These are phyloP conservation scores for Alectoria sarmentosa DNA, from an alignment of 495 filamentous ascomycete species.

Conservation along the genomic window DNA sequence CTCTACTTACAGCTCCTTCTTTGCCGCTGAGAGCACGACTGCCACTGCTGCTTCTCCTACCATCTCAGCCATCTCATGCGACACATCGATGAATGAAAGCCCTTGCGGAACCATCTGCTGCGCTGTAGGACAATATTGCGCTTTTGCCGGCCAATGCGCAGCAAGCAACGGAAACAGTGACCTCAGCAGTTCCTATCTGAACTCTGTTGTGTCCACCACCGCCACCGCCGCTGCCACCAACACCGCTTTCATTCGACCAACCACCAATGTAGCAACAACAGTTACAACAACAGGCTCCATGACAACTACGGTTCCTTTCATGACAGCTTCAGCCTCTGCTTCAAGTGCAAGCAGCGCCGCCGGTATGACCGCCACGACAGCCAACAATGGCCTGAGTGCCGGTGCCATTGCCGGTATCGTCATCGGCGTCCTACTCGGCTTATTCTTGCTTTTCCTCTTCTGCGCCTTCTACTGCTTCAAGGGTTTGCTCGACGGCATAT, in stretches of 20 bases:
- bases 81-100: slow-evolving; percentile 50
- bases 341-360: slow-evolving; percentile 40
- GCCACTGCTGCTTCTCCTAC: slow-evolving; percentile 19
- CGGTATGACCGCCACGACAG: slow-evolving; percentile 35
- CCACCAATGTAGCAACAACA: slow-evolving; percentile 51
- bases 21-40: slow-evolving; percentile 25
- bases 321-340: slow-evolving; percentile 49
- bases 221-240: slow-evolving; percentile 25
- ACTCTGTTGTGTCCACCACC: slow-evolving; percentile 28
- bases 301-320: slow-evolving; percentile 54
- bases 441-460: slow-evolving; percentile 62
- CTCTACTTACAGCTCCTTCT: slow-evolving; percentile 54
- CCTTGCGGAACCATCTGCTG: slow-evolving; percentile 74
- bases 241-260: slow-evolving; percentile 60
- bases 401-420: slow-evolving; percentile 96
- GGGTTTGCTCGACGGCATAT: slow-evolving; percentile 53
- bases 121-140: slow-evolving; percentile 62
- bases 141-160: slow-evolving; percentile 40
- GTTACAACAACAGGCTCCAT: slow-evolving; percentile 47
- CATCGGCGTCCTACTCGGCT: slow-evolving; percentile 73
- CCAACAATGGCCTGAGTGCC: slow-evolving; percentile 55
- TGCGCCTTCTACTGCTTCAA: slow-evolving; percentile 69
- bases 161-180: slow-evolving; percentile 29
- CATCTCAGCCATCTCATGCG: slow-evolving; percentile 48
- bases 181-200: slow-evolving; percentile 35